Conservation (phyloP, 441 rosid genomes). For the Erodium trifolium region DNA sequence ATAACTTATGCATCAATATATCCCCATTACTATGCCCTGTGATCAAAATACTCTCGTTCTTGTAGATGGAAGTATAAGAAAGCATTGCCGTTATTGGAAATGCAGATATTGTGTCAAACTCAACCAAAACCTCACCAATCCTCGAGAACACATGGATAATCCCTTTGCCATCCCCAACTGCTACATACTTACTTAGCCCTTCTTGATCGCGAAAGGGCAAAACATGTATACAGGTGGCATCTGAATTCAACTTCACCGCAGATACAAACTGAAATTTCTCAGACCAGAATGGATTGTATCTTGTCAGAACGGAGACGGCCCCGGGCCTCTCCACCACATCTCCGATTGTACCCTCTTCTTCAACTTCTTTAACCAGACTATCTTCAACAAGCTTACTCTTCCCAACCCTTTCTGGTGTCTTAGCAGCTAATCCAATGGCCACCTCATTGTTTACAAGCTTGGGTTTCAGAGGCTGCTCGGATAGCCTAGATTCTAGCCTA, state of each 20-base stretch:
- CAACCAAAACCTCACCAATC: conserved; percentile 71
- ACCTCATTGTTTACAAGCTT: conserved; percentile 10
- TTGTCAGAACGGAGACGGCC: conserved; percentile 43
- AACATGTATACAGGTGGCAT: conserved; percentile 58
- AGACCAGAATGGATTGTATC: conserved; percentile 76
- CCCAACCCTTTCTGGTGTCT: not conserved
- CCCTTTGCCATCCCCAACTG: conserved; percentile 79
- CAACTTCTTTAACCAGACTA: conserved; percentile 20
- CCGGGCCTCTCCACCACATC: conserved; percentile 35
- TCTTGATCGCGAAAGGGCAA: conserved; percentile 73
- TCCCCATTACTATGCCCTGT: conserved; percentile 78
- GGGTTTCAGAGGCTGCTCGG: conserved; percentile 21
- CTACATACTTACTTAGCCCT: conserved; percentile 76
- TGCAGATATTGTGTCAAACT: conserved; percentile 41
- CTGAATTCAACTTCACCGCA: conserved; percentile 75
- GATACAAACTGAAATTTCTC: conserved; percentile 85
- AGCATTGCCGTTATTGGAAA: conserved; percentile 72
- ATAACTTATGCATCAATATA: conserved; percentile 55
- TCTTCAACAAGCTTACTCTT: conserved; percentile 13
- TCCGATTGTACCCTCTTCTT: conserved; percentile 17
- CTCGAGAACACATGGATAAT: conserved; percentile 60
- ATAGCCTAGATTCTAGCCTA: conserved; percentile 49
- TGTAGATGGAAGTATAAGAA: conserved; percentile 55
- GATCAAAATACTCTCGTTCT: conserved; percentile 67
- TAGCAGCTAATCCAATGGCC: not conserved